A percentile compares a stretch with the other conserved stretches of the same genome.
phyloP scores from a whole-genome alignment of 2,329 filamentous ascomycete genomes.

The Penicillium sp. region DNA sequence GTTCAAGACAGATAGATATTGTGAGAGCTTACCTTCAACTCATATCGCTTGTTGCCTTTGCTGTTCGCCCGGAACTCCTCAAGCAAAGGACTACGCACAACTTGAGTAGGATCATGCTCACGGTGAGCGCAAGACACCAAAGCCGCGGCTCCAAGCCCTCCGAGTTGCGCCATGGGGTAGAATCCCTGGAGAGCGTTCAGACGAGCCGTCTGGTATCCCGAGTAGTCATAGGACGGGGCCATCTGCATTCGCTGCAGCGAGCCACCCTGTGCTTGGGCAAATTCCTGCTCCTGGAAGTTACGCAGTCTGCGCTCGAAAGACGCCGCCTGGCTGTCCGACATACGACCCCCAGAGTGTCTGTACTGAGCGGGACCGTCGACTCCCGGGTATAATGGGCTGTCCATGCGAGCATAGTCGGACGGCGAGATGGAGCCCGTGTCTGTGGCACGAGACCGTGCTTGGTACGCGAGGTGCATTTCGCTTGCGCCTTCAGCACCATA shows the following conservation, averaged over 20 bases:
- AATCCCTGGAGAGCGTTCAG: slow-evolving; percentile 38
- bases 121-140: slow-evolving; percentile 48
- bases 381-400: slow-evolving; percentile 47
- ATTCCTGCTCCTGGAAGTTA: slow-evolving; percentile 46
- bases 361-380: slow-evolving; percentile 47
- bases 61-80: slow-evolving; percentile 74
- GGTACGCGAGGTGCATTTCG: slow-evolving; percentile 36
- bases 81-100: slow-evolving; percentile 67
- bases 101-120: slow-evolving; percentile 59
- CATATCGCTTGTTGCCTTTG: slow-evolving; percentile 71
- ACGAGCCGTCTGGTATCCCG: slow-evolving; percentile 30
- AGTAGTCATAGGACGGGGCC: slow-evolving; percentile 34
- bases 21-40: slow-evolving; percentile 60
- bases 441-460: slow-evolving; percentile 43
- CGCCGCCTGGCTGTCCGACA: slow-evolving; percentile 44
- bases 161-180: slow-evolving; percentile 36
- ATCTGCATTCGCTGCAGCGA: slow-evolving; percentile 33
- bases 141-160: slow-evolving; percentile 31
- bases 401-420: slow-evolving; percentile 48
- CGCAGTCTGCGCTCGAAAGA: slow-evolving; percentile 51
- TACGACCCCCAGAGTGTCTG: slow-evolving; percentile 45
- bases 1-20: no score
- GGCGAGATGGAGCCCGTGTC: slow-evolving; percentile 48
- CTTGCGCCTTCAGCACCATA: slow-evolving; percentile 29
- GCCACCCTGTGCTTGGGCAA: slow-evolving; percentile 26